Percentiles rank a stretch among this genome's conserved stretches.
Evolutionary conservation across 176 grass and related monocot species (phyloP).

Genomic region (Raddia guianensis): DNA sequence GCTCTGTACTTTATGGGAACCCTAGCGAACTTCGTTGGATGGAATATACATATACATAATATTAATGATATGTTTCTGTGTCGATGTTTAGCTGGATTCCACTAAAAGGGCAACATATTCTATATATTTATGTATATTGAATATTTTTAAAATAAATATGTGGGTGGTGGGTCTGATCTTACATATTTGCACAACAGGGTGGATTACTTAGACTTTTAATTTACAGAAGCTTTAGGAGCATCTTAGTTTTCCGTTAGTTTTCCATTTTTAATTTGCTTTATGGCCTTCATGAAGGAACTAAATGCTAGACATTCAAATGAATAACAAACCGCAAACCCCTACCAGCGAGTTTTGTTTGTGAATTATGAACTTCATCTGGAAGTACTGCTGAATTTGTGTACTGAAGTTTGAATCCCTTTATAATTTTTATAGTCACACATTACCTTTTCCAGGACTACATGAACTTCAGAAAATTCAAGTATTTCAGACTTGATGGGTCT

Average conservation of each 20-base stretch:
- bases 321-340: not conserved
- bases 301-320: constrained; percentile 18
- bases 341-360: constrained; percentile 4
- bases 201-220: not conserved
- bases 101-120: not conserved
- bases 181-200: not conserved
- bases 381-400: not conserved
- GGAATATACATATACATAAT: not conserved
- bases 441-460: constrained; percentile 90
- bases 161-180: not conserved
- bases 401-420: not conserved
- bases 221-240: constrained; percentile 10
- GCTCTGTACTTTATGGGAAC: not conserved
- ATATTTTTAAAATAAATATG: constrained; percentile 15
- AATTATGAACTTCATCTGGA: not conserved
- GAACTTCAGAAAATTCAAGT: constrained; percentile 99
- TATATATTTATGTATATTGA: constrained; percentile 5
- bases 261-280: not conserved
- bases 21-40: too few species aligned
- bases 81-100: not conserved
- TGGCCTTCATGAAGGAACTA: not conserved
- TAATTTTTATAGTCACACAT: constrained; percentile 1
- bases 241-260: constrained; percentile 14
- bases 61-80: not conserved
- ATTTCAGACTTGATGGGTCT: constrained; percentile 95